Evolutionary conservation across 1,139 yeast genomes (phyloP).

Genomic region (Insectozyma bohioensis): DNA sequence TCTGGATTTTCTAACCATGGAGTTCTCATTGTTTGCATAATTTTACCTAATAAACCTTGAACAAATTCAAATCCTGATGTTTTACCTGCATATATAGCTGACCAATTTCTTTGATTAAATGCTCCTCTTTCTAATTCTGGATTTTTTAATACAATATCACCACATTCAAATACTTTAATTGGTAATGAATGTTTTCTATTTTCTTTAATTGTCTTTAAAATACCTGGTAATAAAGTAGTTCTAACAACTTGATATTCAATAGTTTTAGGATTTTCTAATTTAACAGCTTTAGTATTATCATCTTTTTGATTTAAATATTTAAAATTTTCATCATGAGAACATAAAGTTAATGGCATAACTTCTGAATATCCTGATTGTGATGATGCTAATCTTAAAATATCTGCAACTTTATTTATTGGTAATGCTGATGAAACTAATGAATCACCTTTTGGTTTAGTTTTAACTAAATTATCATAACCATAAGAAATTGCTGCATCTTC

Average conservation of each 20-base stretch:
- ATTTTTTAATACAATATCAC: constrained; percentile 91
- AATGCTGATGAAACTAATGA: constrained; percentile 84
- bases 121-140: constrained; percentile 83
- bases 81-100: constrained; percentile 91
- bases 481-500: constrained; percentile 98
- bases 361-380: constrained; percentile 97
- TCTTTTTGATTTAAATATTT: constrained; percentile 75
- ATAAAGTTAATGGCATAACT: constrained; percentile 90
- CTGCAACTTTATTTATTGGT: constrained; percentile 88
- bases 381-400: constrained; percentile 85
- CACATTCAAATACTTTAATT: constrained; percentile 90
- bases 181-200: constrained; percentile 96
- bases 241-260: constrained; percentile 96
- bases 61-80: constrained; percentile 92
- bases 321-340: constrained; percentile 97
- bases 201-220: constrained; percentile 92
- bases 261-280: constrained; percentile 95
- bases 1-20: constrained; percentile 68
- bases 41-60: constrained; percentile 91
- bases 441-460: constrained; percentile 78
- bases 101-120: constrained; percentile 90
- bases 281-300: constrained; percentile 76
- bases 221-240: constrained; percentile 91
- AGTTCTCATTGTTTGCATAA: constrained; percentile 95
- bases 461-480: constrained; percentile 86